Base-by-base conservation (phyloP, 768 basidiomycete species). In the Lyophyllum atratum region DNA sequence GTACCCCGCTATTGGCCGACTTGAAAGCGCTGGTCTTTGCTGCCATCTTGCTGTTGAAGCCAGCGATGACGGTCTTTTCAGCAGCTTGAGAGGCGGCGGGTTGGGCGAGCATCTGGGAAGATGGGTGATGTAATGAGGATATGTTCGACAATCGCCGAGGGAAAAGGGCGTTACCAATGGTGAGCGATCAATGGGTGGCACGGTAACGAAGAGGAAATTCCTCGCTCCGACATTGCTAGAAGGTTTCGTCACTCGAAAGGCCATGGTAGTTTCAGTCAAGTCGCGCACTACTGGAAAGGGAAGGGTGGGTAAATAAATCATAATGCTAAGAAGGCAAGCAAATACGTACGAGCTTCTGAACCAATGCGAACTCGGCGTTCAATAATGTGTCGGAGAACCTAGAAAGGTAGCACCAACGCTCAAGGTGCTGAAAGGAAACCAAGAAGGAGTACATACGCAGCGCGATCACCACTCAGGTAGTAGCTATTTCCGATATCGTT, bases 401-500 rank as follows among this genome's bases (percentile, higher is more conserved):
- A 21, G 11, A 51, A 24, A 2, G n/a, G 11, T 39, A 63, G 64
- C 49, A 43, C 2, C 21, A 15, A 12, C 34, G 12, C 3, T 37
- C 34, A 37, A 3, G 17, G 11, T 14, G 3, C 12, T 5, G 42
- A 59, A 2, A 24, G n/a, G 34, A 42, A 25, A 14, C 10, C 4
- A 21, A 7, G 12, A 51, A 22, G 26, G 21, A 25, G 10, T 22
- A 70, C 83, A 52, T 62, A 85, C 83, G 80, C 80, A 49, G 61
- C 68, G 22, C 82, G 76, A 61, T 81, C 75, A 0, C 83, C 85
- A 26, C 71, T 59, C 50, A 68, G 19, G 49, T 75, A 79, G 55
- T 75, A 85, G 49, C 80, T 83, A 61, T 82, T 82, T 26, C 81
- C 84, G 29, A 89, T 78, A 62, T 89, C 87, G 62, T 89, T 89